A percentile compares a stretch with the other conserved stretches of the same genome.
Conservation (phyloP, 2,329 filamentous ascomycete genomes). For the Cyanodermella asteris region DNA sequence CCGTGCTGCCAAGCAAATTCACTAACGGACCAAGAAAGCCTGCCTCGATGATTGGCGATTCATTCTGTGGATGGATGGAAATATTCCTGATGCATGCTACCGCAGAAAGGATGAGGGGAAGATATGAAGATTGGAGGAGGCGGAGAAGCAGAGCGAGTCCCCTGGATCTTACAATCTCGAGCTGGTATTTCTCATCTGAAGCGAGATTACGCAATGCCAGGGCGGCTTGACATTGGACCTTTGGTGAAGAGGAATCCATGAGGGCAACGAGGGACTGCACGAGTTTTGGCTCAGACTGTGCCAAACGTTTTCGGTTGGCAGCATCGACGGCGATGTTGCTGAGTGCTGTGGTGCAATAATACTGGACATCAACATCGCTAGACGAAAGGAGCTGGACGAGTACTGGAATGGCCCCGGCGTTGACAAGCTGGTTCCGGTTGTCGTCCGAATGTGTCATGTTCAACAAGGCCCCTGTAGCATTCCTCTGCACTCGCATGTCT, state of each 20-base stretch:
- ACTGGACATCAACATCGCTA: constrained; percentile 88
- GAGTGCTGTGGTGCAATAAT: constrained; percentile 94
- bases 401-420: constrained; percentile 91
- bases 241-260: constrained; percentile 93
- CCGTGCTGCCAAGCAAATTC: constrained; percentile 78
- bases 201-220: constrained; percentile 84
- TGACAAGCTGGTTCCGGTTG: constrained; percentile 91
- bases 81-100: constrained; percentile 98
- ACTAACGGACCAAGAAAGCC: constrained; percentile 88
- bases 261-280: constrained; percentile 86
- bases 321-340: constrained; percentile 96
- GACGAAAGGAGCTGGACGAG: constrained; percentile 88
- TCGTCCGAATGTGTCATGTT: constrained; percentile 99
- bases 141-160: constrained; percentile 70
- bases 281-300: constrained; percentile 72
- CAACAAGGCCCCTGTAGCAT: constrained; percentile 82
- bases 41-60: constrained; percentile 95
- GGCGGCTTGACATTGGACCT: constrained; percentile 94
- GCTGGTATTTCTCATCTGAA: constrained; percentile 95
- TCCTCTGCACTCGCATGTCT: constrained; percentile 95
- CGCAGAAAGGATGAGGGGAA: constrained; percentile 85
- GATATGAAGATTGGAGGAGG: constrained; percentile 82
- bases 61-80: constrained; percentile 91
- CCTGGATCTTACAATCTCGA: constrained; percentile 82
- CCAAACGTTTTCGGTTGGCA: constrained; percentile 73